Conservation (phyloP, 805 yeast species). For the Maudiozyma turicensis region DNA sequence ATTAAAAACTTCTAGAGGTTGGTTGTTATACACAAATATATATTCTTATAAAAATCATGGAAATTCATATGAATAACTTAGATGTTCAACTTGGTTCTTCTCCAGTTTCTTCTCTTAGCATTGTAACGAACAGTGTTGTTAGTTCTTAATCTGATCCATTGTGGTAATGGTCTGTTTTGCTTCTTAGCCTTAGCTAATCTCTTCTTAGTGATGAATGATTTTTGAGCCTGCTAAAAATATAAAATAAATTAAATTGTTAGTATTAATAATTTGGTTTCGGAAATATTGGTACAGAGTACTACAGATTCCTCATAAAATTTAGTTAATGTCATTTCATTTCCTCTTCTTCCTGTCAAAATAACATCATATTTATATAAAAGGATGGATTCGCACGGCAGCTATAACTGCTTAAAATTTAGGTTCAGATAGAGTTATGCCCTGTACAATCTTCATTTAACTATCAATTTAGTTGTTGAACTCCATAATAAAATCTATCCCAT, state of each 20-base stretch:
- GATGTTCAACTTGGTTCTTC: conserved; percentile 90
- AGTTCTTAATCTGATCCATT: conserved; percentile 98
- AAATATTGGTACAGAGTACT: background rate
- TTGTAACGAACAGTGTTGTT: conserved; percentile 96
- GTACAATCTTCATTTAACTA: too few relatives aligned
- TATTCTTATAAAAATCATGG: conserved; percentile 3
- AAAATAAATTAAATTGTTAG: background rate
- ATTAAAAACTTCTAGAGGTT: conserved; percentile 1
- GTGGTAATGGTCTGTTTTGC: conserved; percentile 99
- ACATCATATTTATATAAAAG: too few relatives aligned
- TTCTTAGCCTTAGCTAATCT: conserved; percentile 97
- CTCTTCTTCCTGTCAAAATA: too few relatives aligned
- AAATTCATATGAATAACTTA: conserved; percentile 2
- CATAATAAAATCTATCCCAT: too few relatives aligned
- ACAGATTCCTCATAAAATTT: too few relatives aligned
- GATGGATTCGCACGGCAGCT: too few relatives aligned
- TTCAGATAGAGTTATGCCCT: too few relatives aligned
- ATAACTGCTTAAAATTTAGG: too few relatives aligned
- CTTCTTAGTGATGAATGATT: conserved; percentile 94
- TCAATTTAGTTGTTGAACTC: too few relatives aligned
- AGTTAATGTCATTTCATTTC: too few relatives aligned
- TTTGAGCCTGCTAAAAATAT: conserved; percentile 54
- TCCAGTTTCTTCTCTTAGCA: conserved; percentile 99
- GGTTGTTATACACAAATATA: conserved; percentile 2
- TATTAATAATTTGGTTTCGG: background rate